A percentile compares a stretch with the other conserved stretches of the same genome.
These are phyloP conservation scores for Mycena sp. DNA, from an alignment of 1,284 basidiomycete genomes.

Conservation along the genomic window DNA sequence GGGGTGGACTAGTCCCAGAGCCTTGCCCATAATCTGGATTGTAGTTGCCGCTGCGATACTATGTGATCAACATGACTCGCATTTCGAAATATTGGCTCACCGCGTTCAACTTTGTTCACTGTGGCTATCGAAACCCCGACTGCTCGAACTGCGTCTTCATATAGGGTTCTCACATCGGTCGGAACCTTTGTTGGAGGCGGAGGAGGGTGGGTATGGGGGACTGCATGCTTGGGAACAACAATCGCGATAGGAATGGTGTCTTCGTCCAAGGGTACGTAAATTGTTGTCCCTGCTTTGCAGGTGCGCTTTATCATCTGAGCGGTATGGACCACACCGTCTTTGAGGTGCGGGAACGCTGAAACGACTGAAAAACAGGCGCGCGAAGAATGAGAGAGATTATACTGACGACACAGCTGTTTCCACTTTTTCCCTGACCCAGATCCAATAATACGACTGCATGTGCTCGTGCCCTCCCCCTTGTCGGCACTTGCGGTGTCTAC, in stretches of 20 bases:
- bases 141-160: not conserved
- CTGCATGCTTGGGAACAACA: not conserved
- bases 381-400: too few species aligned
- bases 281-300: not conserved
- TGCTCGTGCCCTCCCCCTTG: too few species aligned
- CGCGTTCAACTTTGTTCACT: constrained; percentile 1
- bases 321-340: not conserved
- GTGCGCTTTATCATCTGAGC: not conserved
- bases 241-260: not conserved
- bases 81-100: not conserved
- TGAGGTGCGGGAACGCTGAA: not conserved
- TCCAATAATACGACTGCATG: not conserved
- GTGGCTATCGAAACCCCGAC: not conserved
- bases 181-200: not conserved
- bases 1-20: not conserved
- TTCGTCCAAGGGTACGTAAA: not conserved
- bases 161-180: not conserved
- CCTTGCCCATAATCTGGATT: not conserved
- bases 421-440: not conserved
- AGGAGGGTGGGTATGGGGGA: not conserved
- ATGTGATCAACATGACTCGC: not conserved
- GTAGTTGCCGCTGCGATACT: not conserved
- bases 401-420: too few species aligned
- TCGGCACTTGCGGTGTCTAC: too few species aligned
- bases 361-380: too few species aligned